Conservation (phyloP, 169 alveolate species). For the Plasmodium falciparum region DNA sequence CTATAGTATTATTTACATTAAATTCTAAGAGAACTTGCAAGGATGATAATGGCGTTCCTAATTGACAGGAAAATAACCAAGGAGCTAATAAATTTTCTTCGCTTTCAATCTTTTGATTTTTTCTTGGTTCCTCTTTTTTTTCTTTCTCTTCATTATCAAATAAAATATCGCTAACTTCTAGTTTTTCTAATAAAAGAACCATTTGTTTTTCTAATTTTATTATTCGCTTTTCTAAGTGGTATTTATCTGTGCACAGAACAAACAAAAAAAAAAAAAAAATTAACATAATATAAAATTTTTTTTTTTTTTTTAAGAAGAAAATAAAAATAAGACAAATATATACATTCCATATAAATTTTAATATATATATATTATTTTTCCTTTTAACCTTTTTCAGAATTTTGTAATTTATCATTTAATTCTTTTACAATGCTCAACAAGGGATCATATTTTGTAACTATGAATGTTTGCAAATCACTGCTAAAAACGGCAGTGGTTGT, state of each 20-base stretch:
- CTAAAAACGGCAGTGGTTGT: constrained; percentile 79
- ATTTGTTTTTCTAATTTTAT: constrained; percentile 82
- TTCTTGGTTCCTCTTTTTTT: constrained; percentile 26
- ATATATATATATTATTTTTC: neutral
- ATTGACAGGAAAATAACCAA: constrained; percentile 93
- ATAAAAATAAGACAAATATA: too few species aligned
- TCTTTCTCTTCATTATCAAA: constrained; percentile 20
- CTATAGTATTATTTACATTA: constrained; percentile 88
- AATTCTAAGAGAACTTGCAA: constrained; percentile 92
- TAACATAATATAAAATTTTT: too few species aligned
- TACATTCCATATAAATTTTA: neutral
- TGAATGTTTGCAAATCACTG: constrained; percentile 88
- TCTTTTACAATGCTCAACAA: constrained; percentile 91
- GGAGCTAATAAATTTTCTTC: constrained; percentile 89
- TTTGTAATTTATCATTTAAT: constrained; percentile 90
- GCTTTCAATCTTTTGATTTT: constrained; percentile 78
- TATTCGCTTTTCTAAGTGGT: constrained; percentile 69
- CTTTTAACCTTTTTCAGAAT: constrained; percentile 89
- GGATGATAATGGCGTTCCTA: constrained; percentile 93
- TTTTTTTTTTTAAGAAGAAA: too few species aligned
- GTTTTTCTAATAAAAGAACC: constrained; percentile 76
- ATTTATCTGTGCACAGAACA: neutral
- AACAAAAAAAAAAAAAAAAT: neutral
- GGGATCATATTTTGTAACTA: constrained; percentile 93
- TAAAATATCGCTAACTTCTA: constrained; percentile 49